These are phyloP conservation scores for Penicillium verrucosum DNA, from an alignment of 2,329 filamentous ascomycete genomes.

Conservation along the genomic window DNA sequence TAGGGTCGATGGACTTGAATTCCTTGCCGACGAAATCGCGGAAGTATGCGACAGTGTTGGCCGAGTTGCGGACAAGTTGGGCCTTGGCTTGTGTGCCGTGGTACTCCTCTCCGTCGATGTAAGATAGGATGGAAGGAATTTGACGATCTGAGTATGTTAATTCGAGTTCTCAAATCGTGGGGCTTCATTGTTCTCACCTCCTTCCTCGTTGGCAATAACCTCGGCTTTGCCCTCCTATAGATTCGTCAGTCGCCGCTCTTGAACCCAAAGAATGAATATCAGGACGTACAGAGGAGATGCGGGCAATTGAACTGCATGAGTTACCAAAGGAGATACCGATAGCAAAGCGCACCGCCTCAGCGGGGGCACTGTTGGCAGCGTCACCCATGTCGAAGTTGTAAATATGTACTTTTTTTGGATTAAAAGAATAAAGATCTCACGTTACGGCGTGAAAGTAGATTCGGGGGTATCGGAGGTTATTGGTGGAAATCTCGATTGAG, in stretches of 20 bases:
- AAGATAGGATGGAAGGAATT: slow-evolving; percentile 91
- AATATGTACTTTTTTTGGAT: slow-evolving; percentile 9
- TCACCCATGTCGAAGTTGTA: slow-evolving; percentile 45
- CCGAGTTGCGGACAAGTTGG: slow-evolving; percentile 86
- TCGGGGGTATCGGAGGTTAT: slow-evolving; percentile 19
- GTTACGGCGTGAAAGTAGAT: slow-evolving; percentile 16
- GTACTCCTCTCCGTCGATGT: slow-evolving; percentile 94
- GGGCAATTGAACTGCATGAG: slow-evolving; percentile 96
- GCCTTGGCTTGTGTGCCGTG: slow-evolving; percentile 92
- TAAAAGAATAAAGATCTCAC: slow-evolving; percentile 12
- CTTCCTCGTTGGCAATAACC: slow-evolving; percentile 98
- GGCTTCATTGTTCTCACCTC: slow-evolving; percentile 58
- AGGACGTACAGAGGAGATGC: slow-evolving; percentile 61
- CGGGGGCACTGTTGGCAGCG: slow-evolving; percentile 52
- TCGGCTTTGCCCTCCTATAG: slow-evolving; percentile 82
- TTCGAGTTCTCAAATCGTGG: slow-evolving; percentile 11
- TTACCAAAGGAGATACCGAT: slow-evolving; percentile 99
- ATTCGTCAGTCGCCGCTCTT: slow-evolving; percentile 8
- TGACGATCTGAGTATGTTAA: slow-evolving; percentile 69
- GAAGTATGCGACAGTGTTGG: slow-evolving; percentile 94
- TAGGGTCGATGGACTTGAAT: slow-evolving; percentile 95
- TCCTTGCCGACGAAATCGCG: slow-evolving; percentile 93
- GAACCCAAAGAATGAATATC: not conserved
- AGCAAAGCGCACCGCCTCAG: slow-evolving; percentile 56
- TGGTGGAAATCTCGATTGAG: slow-evolving; percentile 21